Evolutionary conservation across 176 grass and related monocot species (phyloP).

Genomic region (Oryza longistaminata): DNA sequence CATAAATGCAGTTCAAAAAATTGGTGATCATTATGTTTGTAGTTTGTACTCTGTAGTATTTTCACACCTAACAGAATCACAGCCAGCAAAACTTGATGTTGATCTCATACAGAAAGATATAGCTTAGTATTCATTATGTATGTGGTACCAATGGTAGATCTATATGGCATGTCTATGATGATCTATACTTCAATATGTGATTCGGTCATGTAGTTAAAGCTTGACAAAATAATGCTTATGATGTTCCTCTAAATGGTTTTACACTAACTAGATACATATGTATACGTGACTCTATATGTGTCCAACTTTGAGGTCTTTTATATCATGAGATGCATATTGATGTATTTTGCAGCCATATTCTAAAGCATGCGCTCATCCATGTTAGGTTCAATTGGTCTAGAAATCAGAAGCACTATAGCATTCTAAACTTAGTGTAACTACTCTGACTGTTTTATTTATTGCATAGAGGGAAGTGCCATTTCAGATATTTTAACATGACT

Average conservation of each 20-base stretch:
- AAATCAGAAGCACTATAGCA: conserved; percentile 22
- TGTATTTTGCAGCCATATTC: conserved; percentile 4
- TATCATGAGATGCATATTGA: neutral
- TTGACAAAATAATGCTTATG: conserved; percentile 1
- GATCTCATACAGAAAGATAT: conserved; percentile 1
- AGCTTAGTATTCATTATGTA: conserved; percentile 7
- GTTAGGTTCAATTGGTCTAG: conserved; percentile 12
- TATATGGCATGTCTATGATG: neutral
- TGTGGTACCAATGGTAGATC: conserved; percentile 1
- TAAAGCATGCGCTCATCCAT: neutral
- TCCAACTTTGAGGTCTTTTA: neutral
- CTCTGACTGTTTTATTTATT: neutral
- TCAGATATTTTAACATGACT: conserved; percentile 2
- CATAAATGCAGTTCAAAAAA: conserved; percentile 27
- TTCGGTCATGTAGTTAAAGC: neutral
- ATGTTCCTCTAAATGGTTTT: conserved; percentile 8
- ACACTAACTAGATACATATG: neutral
- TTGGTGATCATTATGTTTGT: neutral
- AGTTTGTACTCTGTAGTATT: conserved; percentile 1
- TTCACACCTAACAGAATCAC: neutral
- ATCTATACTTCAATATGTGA: conserved; percentile 19
- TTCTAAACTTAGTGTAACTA: neutral
- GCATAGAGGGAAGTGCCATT: neutral
- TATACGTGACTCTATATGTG: neutral
- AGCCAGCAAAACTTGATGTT: neutral